Conservation (phyloP, 1,139 yeast species). For the Pichia sorboxylosa region DNA sequence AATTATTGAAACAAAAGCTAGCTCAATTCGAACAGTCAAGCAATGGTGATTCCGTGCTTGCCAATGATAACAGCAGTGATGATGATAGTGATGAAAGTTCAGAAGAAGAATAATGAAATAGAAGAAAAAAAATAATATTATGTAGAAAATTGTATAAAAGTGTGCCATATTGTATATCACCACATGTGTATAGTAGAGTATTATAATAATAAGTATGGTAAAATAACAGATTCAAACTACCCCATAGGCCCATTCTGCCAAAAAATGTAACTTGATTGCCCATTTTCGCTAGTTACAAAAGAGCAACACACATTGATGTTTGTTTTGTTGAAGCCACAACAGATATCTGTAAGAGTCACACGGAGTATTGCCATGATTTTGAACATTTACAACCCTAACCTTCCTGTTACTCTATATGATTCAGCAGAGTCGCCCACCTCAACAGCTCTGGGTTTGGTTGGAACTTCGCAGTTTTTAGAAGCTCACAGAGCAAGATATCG, state of each 20-base stretch:
- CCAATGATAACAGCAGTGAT: slow-evolving; percentile 57
- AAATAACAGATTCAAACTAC: too few species aligned
- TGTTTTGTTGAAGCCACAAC: too few species aligned
- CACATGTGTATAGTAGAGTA: too few species aligned
- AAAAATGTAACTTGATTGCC: too few species aligned
- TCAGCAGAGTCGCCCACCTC: not conserved
- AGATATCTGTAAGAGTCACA: too few species aligned
- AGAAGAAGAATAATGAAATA: slow-evolving; percentile 11
- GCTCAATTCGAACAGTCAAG: slow-evolving; percentile 54
- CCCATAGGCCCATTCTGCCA: too few species aligned
- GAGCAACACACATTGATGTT: too few species aligned
- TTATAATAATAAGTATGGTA: too few species aligned
- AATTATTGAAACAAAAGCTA: slow-evolving; percentile 70
- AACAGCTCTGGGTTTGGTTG: not conserved
- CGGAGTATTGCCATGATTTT: too few species aligned
- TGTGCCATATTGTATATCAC: slow-evolving; percentile 5
- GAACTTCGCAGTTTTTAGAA: not conserved
- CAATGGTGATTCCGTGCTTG: slow-evolving; percentile 17
- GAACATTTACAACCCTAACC: too few species aligned
- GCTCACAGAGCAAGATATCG: not conserved
- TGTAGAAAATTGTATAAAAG: slow-evolving; percentile 1
- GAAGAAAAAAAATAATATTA: not conserved
- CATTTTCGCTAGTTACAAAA: too few species aligned
- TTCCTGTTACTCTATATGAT: too few species aligned
- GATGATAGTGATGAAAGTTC: slow-evolving; percentile 25